Conservation (phyloP, 2,329 filamentous ascomycete genomes). For the Exophiala calicioides region DNA sequence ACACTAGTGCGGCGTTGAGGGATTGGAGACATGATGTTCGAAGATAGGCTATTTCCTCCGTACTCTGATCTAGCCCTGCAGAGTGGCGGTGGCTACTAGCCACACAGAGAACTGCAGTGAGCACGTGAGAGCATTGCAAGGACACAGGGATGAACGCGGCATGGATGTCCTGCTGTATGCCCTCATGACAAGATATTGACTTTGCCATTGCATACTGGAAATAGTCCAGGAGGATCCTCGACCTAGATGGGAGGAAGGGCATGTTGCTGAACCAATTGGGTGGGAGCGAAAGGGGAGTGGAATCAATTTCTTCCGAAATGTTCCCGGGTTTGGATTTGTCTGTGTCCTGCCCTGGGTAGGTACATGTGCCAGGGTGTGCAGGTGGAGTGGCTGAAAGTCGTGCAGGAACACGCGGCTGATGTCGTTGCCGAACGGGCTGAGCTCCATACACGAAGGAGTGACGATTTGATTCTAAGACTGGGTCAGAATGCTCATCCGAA, state of each 20-base stretch:
- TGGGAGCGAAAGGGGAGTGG: too few relatives aligned
- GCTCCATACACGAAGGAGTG: too few relatives aligned
- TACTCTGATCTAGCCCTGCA: slow-evolving; percentile 43
- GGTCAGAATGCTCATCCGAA: too few relatives aligned
- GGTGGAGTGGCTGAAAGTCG: too few relatives aligned
- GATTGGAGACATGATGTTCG: slow-evolving; percentile 7
- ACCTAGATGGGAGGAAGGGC: not conserved
- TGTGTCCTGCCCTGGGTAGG: too few relatives aligned
- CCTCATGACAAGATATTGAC: slow-evolving; percentile 32
- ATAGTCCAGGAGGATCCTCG: slow-evolving; percentile 31
- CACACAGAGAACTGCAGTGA: slow-evolving; percentile 26
- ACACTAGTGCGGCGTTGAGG: slow-evolving; percentile 9
- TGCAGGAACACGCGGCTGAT: too few relatives aligned
- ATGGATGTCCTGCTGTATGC: slow-evolving; percentile 28
- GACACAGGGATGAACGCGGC: slow-evolving; percentile 30
- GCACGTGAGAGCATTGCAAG: slow-evolving; percentile 26
- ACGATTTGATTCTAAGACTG: too few relatives aligned
- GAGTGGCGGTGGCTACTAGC: slow-evolving; percentile 30
- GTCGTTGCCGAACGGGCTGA: too few relatives aligned
- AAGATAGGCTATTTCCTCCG: slow-evolving; percentile 13
- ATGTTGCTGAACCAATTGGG: too few relatives aligned
- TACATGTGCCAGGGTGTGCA: too few relatives aligned
- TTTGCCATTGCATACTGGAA: slow-evolving; percentile 41
- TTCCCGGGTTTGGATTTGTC: too few relatives aligned
- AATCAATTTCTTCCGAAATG: too few relatives aligned